Evolutionary conservation across 352 stramenopile genomes (phyloP).

Genomic region (Globisporangium rhizosaccharum): DNA sequence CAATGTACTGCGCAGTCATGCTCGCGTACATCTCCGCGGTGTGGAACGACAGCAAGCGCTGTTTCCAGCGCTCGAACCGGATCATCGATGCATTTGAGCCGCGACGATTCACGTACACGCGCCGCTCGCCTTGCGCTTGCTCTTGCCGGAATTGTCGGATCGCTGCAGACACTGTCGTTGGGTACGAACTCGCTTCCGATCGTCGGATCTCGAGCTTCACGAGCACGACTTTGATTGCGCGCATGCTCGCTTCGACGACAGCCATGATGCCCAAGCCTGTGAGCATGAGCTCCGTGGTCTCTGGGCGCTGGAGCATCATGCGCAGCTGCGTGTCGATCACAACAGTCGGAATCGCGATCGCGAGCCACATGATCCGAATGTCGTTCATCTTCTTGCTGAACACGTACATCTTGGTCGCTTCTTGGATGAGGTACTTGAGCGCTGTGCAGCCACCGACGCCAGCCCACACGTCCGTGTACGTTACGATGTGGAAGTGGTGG

Average conservation of each 20-base stretch:
- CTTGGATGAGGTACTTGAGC: constrained; percentile 19
- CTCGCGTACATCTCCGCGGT: constrained; percentile 21
- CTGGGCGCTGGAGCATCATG: constrained; percentile 9
- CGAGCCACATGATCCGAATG: constrained; percentile 17
- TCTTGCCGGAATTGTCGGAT: background rate
- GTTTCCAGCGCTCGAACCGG: constrained; percentile 11
- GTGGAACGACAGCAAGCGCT: constrained; percentile 16
- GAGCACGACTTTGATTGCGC: constrained; percentile 15
- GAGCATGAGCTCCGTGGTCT: constrained; percentile 11
- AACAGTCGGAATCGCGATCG: constrained; percentile 19
- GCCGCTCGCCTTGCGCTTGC: background rate
- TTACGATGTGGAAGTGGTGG: background rate
- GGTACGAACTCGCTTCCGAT: background rate
- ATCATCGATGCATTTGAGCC: background rate
- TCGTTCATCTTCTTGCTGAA: constrained; percentile 12
- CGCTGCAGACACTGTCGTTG: background rate
- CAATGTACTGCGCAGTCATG: constrained; percentile 17
- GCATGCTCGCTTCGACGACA: constrained; percentile 17
- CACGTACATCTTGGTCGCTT: constrained; percentile 17
- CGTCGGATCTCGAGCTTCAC: constrained; percentile 7
- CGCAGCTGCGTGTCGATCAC: constrained; percentile 25
- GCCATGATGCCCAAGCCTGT: constrained; percentile 17
- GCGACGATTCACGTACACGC: background rate
- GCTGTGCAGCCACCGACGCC: background rate
- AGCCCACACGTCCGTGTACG: background rate